Conservation (phyloP, 2,329 filamentous ascomycete genomes). For the Colletotrichum sidae region DNA sequence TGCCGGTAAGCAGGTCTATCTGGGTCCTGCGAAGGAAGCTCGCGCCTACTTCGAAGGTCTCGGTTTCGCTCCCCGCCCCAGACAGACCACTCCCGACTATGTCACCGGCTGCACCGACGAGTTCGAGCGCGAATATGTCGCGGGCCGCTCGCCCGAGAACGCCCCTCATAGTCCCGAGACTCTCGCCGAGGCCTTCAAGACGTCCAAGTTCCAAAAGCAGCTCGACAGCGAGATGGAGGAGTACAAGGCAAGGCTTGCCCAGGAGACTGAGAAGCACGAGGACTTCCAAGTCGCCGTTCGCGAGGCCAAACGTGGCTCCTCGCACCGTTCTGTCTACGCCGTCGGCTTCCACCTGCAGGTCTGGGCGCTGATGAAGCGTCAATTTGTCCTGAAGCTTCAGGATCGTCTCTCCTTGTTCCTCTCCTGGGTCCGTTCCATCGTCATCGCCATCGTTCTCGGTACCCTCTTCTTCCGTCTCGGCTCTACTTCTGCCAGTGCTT, state of each 20-base stretch:
- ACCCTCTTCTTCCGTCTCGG: constrained; percentile 82
- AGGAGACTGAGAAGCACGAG: constrained; percentile 75
- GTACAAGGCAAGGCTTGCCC: constrained; percentile 73
- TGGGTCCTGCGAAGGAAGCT: constrained; percentile 75
- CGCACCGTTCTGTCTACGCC: constrained; percentile 82
- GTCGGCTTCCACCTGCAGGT: constrained; percentile 87
- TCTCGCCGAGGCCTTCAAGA: constrained; percentile 76
- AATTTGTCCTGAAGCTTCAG: constrained; percentile 88
- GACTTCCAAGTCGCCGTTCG: constrained; percentile 82
- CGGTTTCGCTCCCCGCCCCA: constrained; percentile 78
- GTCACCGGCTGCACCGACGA: constrained; percentile 85
- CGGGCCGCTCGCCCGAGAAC: constrained; percentile 73
- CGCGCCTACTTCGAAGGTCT: constrained; percentile 81
- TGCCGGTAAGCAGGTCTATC: constrained; percentile 80
- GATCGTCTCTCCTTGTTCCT: constrained; percentile 82
- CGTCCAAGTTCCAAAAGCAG: constrained; percentile 68
- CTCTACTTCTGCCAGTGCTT: constrained; percentile 75
- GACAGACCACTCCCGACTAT: constrained; percentile 86
- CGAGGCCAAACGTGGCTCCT: constrained; percentile 82
- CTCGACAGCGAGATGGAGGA: constrained; percentile 74
- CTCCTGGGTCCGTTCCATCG: constrained; percentile 75
- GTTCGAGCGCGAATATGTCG: constrained; percentile 82
- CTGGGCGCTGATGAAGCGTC: constrained; percentile 85
- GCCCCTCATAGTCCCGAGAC: constrained; percentile 76
- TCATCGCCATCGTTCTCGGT: constrained; percentile 82